Conservation (phyloP, 2,329 filamentous ascomycete species). For the Colletotrichum caudatum region DNA sequence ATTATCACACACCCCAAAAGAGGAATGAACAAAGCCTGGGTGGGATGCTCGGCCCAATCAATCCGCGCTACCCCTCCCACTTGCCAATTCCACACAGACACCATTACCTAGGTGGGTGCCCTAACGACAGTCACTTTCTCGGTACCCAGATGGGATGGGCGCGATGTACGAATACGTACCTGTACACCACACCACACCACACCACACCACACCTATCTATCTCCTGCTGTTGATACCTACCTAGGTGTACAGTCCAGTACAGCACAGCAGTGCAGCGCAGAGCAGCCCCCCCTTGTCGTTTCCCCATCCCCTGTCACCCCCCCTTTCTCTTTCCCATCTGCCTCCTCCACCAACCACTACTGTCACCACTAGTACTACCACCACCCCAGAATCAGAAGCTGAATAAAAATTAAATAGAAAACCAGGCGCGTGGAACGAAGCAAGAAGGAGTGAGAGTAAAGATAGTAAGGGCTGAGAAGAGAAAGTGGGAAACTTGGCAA, state of each 20-base stretch:
- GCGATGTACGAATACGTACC: background rate
- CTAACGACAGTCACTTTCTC: background rate
- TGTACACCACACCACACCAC: background rate
- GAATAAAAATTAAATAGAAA: background rate
- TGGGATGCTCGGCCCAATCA: slow-evolving; percentile 3
- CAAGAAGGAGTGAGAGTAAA: background rate
- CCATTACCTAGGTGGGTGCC: background rate
- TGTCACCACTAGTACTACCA: background rate
- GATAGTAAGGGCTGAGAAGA: background rate
- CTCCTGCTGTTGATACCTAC: slow-evolving; percentile 1
- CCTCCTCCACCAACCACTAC: background rate
- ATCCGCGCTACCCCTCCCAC: background rate
- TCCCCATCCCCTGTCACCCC: slow-evolving; percentile 6
- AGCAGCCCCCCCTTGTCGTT: slow-evolving; percentile 2
- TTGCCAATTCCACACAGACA: background rate
- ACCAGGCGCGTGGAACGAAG: background rate
- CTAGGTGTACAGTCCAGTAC: background rate
- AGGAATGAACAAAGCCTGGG: background rate
- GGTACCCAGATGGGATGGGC: background rate
- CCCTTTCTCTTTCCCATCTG: background rate
- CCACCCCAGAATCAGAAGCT: background rate
- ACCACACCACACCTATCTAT: background rate
- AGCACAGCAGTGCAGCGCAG: background rate
- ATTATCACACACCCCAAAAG: background rate
- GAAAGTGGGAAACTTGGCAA: background rate